phyloP scores from a whole-genome alignment of 2,329 filamentous ascomycete species.

The Alternaria incomplexa region DNA sequence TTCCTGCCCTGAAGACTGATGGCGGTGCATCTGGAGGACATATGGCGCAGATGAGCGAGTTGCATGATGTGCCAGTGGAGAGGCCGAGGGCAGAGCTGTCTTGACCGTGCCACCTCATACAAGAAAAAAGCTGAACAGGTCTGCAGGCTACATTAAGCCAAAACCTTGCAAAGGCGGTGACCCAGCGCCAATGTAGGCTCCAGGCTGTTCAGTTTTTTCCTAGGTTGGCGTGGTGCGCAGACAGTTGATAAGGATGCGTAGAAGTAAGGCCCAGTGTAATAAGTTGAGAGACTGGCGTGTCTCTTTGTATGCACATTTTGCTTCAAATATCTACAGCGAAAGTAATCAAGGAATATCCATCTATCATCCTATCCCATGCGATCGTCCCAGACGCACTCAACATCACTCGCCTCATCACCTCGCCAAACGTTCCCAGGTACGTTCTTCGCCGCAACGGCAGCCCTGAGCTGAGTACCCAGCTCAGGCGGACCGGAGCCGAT shows the following conservation, averaged over 20 bases:
- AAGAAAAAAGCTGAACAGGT: too few relatives aligned
- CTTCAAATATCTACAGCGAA: constrained; percentile 3
- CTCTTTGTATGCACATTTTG: neutral
- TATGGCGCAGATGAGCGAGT: neutral
- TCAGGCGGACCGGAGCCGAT: neutral
- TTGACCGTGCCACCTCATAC: neutral
- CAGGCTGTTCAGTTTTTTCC: too few relatives aligned
- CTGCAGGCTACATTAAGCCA: too few relatives aligned
- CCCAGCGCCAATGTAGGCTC: too few relatives aligned
- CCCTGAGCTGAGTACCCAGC: constrained; percentile 2
- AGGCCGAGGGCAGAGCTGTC: neutral
- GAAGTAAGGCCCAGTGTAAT: neutral
- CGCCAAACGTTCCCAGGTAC: constrained; percentile 1
- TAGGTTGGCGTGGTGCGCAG: neutral
- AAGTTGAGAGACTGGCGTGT: neutral
- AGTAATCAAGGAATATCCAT: neutral
- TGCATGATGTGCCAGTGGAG: neutral
- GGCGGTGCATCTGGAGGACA: neutral
- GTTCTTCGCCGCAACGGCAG: constrained; percentile 9
- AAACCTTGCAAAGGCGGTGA: too few relatives aligned
- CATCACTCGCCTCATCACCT: constrained; percentile 3
- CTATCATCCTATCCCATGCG: neutral
- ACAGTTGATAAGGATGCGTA: neutral
- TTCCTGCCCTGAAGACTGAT: neutral
- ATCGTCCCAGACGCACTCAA: constrained; percentile 10